Evolutionary conservation across 768 basidiomycete genomes (phyloP), one percentile per base, ranked within the genome.

Genomic region (Lentinula raphanica): DNA sequence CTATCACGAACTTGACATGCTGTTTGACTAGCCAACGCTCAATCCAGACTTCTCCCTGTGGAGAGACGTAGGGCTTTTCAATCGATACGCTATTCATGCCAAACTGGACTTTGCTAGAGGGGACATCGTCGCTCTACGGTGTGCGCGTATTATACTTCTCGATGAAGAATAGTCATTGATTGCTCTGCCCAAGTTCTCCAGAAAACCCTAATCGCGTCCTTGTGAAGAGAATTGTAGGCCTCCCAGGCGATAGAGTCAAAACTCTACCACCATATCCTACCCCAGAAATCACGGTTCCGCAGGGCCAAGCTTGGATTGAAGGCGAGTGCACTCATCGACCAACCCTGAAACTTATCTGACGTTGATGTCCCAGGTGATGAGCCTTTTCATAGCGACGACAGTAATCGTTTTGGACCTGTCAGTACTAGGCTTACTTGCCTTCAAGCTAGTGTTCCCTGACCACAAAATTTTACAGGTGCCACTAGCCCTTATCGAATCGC

Each of bases 281-380:
- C 19, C 56, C 72, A 3, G 74, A 82, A 58, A 80, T 85, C 7
- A 66, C 59, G 27, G 69, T 91, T 35, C 88, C 88, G 3, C 59
- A 71, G 63, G 86, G 86, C 1, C 84, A 89, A 59, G 74, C 84
- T 39, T 91, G 89, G 89, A 78, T 90, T 51, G 88, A 91, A 79
- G 88, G 86, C 84, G 53, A 51, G 74, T 55, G 32, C 32, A 13
- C 32, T 35, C 32, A 12, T 35, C 32, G 32, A 12, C 13, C 32
- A 35, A 35, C 7, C 32, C 13, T 35, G 8, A 13, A 7, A 35
- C 9, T 35, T 35, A 35, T 35, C 32, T 35, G 32, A 35, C 32
- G 13, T 35, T 35, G 9, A 13, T 35, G 8, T 35, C 5, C 19
- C 53, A 87, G 87, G 87, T 7, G 87, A 89, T 59, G 84, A 88